phyloP scores from a whole-genome alignment of 306 rosid species.

The Cucurbita pepo region DNA sequence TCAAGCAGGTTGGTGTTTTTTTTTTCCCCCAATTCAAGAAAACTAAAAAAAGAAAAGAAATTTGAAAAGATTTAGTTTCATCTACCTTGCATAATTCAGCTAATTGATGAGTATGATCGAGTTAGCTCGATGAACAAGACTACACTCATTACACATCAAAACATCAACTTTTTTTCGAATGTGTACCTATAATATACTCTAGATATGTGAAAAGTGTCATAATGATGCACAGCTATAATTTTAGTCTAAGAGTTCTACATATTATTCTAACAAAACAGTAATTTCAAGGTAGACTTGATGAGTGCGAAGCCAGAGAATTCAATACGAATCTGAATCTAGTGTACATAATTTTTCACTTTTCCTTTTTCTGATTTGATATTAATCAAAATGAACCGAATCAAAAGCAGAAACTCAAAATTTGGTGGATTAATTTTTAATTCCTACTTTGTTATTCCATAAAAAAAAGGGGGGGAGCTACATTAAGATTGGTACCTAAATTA shows the following conservation, averaged over 20 bases:
- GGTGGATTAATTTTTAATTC: background rate
- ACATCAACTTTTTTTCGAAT: no score
- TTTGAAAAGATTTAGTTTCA: background rate
- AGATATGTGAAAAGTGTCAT: background rate
- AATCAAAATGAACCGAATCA: background rate
- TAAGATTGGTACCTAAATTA: background rate
- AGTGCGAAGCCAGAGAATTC: background rate
- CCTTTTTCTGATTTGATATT: background rate
- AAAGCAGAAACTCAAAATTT: background rate
- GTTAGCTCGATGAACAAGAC: no score
- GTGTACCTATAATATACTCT: background rate
- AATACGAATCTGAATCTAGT: background rate
- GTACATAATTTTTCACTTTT: background rate
- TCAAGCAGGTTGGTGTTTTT: no score
- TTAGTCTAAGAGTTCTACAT: background rate
- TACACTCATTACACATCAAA: no score
- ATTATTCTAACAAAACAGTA: background rate
- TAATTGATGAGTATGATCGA: no score
- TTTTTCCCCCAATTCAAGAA: no score
- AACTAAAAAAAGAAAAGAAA: no score
- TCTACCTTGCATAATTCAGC: background rate
- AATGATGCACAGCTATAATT: background rate
- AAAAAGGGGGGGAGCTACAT: background rate
- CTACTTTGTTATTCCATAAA: background rate
- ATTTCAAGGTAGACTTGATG: background rate